These are phyloP conservation scores for Radiomyces spectabilis DNA, from an alignment of 192 early-diverging fungal species.

Conservation along the genomic window DNA sequence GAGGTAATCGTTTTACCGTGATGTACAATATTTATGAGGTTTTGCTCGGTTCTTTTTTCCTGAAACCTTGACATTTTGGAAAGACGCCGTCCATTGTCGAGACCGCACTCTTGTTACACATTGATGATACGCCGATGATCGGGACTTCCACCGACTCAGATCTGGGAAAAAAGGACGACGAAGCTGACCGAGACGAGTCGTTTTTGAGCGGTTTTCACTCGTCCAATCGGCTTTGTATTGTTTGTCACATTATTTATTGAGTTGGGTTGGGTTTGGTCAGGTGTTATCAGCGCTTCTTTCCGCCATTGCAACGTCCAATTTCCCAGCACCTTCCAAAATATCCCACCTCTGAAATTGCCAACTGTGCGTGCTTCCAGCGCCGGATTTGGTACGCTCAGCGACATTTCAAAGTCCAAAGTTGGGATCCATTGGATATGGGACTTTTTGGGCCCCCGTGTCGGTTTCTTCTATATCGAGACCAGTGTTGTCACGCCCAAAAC, in stretches of 20 bases:
- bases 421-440: slow-evolving; percentile 25
- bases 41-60: slow-evolving; percentile 12
- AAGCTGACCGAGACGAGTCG: neutral
- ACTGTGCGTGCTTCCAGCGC: slow-evolving; percentile 22
- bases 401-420: slow-evolving; percentile 10
- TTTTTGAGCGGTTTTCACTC: slow-evolving; percentile 13
- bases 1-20: no score
- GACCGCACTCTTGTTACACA: no score
- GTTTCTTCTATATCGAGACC: slow-evolving; percentile 2
- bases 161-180: no score
- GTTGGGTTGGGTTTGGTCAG: slow-evolving; percentile 18
- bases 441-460: slow-evolving; percentile 4
- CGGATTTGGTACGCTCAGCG: slow-evolving; percentile 17
- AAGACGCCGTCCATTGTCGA: no score
- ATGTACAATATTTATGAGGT: no score
- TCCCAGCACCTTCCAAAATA: slow-evolving; percentile 20
- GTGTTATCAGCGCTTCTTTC: slow-evolving; percentile 12
- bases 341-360: slow-evolving; percentile 15
- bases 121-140: no score
- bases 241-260: slow-evolving; percentile 15
- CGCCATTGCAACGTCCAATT: neutral
- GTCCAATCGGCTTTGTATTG: slow-evolving; percentile 15
- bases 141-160: no score
- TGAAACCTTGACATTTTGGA: slow-evolving; percentile 12
- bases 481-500: neutral